These are phyloP conservation scores for Aspergillus caelatus DNA, from an alignment of 2,329 filamentous ascomycete species.

Conservation along the genomic window DNA sequence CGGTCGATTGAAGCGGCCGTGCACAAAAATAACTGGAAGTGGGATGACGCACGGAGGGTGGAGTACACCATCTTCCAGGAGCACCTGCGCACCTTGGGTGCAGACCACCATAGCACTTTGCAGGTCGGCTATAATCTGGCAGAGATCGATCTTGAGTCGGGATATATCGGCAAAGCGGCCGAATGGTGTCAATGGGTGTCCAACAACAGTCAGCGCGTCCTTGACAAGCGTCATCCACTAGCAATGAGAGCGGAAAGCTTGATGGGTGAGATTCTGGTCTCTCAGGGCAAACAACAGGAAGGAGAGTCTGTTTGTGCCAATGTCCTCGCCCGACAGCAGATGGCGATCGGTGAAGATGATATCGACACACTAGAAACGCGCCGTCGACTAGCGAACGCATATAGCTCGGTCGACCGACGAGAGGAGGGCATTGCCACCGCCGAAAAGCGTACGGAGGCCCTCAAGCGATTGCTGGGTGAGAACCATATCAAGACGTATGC, in stretches of 20 bases:
- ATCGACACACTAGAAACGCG: conserved; percentile 34
- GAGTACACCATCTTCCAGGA: conserved; percentile 37
- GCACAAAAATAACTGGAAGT: conserved; percentile 29
- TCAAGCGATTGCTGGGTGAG: conserved; percentile 28
- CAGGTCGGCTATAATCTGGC: conserved; percentile 31
- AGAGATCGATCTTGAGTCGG: conserved; percentile 29
- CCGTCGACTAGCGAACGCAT: conserved; percentile 28
- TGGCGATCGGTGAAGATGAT: conserved; percentile 35
- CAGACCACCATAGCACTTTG: conserved; percentile 33
- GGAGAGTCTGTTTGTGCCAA: conserved; percentile 35
- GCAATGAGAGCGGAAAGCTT: conserved; percentile 34
- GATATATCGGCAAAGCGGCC: conserved; percentile 27
- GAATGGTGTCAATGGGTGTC: conserved; percentile 37
- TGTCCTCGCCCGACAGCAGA: conserved; percentile 35
- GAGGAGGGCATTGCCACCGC: conserved; percentile 27
- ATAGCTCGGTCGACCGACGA: conserved; percentile 25
- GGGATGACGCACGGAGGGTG: conserved; percentile 32
- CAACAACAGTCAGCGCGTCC: conserved; percentile 28
- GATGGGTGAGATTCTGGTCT: conserved; percentile 30
- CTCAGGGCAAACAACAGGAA: conserved; percentile 29
- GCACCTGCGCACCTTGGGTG: conserved; percentile 29
- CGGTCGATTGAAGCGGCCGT: conserved; percentile 30
- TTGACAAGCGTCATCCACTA: conserved; percentile 29
- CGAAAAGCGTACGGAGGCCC: conserved; percentile 24
- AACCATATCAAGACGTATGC: conserved; percentile 30